These are phyloP conservation scores for Strobilomyces confusus DNA, from an alignment of 768 basidiomycete genomes.

Conservation along the genomic window DNA sequence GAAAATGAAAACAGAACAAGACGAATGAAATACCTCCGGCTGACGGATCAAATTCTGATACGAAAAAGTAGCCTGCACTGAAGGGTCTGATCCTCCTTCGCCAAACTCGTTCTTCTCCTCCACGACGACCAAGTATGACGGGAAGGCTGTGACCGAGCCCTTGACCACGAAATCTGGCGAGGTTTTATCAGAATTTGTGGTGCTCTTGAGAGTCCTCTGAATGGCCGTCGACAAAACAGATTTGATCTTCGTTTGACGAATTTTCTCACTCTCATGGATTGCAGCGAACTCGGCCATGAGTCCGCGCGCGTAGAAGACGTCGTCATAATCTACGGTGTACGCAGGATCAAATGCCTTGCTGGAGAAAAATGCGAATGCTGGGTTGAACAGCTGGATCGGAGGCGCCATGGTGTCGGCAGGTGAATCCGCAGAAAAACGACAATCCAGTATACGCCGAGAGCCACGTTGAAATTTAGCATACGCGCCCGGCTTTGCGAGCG, in stretches of 20 bases:
- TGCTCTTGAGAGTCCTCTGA: not conserved
- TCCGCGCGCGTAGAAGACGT: not conserved
- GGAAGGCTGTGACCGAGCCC: not conserved
- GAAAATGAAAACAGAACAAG: not conserved
- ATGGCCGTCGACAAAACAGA: conserved; percentile 1
- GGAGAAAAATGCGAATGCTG: conserved; percentile 26
- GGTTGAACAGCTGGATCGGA: conserved; percentile 18
- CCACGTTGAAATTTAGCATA: not conserved
- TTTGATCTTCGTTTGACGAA: not conserved
- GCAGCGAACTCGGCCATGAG: conserved; percentile 17
- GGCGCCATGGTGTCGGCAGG: not conserved
- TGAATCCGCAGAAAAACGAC: not conserved
- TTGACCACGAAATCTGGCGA: not conserved
- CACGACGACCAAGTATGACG: conserved; percentile 9
- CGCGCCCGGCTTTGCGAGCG: conserved; percentile 1
- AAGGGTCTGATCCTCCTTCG: conserved; percentile 27
- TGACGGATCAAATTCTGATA: conserved; percentile 16
- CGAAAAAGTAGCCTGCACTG: conserved; percentile 25
- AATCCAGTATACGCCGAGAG: conserved; percentile 7
- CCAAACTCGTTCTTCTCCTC: conserved; percentile 20
- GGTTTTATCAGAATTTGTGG: not conserved
- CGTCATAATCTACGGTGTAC: conserved; percentile 6
- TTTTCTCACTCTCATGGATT: conserved; percentile 9
- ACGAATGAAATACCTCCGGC: not conserved
- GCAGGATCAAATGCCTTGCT: conserved; percentile 15